phyloP scores from a whole-genome alignment of 2,329 filamentous ascomycete species.

The Aspergillus japonicus region DNA sequence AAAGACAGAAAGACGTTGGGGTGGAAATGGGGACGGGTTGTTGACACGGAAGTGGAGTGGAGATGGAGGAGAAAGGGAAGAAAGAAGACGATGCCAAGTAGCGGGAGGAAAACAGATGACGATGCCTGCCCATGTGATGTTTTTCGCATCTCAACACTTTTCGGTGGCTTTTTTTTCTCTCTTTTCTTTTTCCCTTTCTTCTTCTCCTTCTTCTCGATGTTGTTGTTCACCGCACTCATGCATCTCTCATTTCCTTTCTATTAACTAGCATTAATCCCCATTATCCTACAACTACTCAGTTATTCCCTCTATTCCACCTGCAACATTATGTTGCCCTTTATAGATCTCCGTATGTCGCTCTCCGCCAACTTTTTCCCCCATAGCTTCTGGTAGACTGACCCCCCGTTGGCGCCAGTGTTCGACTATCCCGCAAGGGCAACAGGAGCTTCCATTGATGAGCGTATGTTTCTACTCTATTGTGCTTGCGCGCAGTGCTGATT shows the following conservation, averaged over 20 bases:
- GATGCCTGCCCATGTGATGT: slow-evolving; percentile 11
- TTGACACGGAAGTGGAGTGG: background rate
- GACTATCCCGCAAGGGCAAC: slow-evolving; percentile 56
- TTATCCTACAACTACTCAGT: background rate
- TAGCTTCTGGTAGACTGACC: slow-evolving; percentile 11
- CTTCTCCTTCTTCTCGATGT: background rate
- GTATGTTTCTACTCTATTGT: slow-evolving; percentile 40
- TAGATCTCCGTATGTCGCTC: slow-evolving; percentile 55
- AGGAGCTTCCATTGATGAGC: slow-evolving; percentile 64
- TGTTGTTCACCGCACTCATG: background rate
- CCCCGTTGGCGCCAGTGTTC: slow-evolving; percentile 53
- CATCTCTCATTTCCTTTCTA: background rate
- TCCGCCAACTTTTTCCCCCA: background rate
- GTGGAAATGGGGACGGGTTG: no score
- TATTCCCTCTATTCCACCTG: slow-evolving; percentile 6
- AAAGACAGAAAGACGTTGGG: no score
- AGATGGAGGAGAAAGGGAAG: background rate
- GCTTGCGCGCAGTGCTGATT: background rate
- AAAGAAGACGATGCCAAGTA: slow-evolving; percentile 10
- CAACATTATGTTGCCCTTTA: slow-evolving; percentile 61
- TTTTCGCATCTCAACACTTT: background rate
- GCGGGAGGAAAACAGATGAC: slow-evolving; percentile 2
- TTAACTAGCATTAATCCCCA: background rate
- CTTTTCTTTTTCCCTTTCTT: no score
- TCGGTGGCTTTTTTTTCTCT: no score